phyloP scores from a whole-genome alignment of 495 filamentous ascomycete genomes.

The Penicillium robsamsonii region DNA sequence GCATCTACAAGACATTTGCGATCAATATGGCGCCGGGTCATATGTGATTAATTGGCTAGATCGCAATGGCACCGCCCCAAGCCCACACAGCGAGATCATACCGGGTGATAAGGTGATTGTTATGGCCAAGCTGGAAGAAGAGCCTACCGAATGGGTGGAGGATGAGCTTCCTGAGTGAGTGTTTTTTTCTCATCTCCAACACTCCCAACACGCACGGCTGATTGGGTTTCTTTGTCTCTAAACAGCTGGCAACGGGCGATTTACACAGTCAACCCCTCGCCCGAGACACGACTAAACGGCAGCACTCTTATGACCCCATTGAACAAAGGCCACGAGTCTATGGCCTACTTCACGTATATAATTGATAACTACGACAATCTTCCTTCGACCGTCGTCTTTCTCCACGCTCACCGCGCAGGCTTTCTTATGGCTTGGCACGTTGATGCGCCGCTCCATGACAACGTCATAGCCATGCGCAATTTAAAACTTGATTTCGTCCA shows the following conservation, averaged over 20 bases:
- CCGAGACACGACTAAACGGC: constrained; percentile 45
- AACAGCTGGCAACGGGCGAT: constrained; percentile 56
- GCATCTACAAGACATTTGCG: constrained; percentile 40
- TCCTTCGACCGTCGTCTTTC: constrained; percentile 65
- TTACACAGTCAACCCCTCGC: constrained; percentile 63
- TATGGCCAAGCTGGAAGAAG: constrained; percentile 55
- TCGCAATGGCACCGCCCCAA: constrained; percentile 15
- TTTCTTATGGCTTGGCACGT: constrained; percentile 63
- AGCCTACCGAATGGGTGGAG: constrained; percentile 60
- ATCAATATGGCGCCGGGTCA: constrained; percentile 45
- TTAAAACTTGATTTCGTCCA: constrained; percentile 52
- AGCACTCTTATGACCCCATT: constrained; percentile 34
- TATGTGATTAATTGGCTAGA: constrained; percentile 41
- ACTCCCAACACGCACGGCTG: neutral
- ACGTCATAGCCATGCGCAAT: constrained; percentile 51
- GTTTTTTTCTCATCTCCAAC: neutral
- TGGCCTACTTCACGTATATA: constrained; percentile 72
- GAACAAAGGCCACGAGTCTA: constrained; percentile 75
- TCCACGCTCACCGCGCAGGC: constrained; percentile 58
- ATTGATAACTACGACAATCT: constrained; percentile 68
- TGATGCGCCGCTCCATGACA: constrained; percentile 51
- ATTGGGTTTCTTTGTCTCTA: neutral
- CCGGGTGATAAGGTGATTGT: constrained; percentile 52
- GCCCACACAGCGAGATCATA: constrained; percentile 10
- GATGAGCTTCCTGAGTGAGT: constrained; percentile 51